Base-by-base conservation (phyloP, 805 yeast species). In the Nakazawaea pomicola region DNA sequence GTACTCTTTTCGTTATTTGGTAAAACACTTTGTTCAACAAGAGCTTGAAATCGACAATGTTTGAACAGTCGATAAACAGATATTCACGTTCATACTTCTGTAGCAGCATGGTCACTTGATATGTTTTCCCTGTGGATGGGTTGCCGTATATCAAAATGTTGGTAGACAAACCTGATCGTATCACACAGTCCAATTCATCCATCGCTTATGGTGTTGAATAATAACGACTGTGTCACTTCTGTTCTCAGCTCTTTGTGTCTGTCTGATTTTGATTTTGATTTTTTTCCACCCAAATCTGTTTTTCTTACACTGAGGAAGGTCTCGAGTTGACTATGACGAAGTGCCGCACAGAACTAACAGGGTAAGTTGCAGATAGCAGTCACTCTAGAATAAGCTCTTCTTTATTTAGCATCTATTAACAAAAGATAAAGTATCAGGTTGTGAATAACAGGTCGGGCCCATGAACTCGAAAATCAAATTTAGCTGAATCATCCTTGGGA, bases 81-180 rank as follows among this genome's bases (percentile, higher is more conserved):
- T 23, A 17, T 6, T 29, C 8, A 14, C 24, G 30, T 12, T 17
- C 6, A 12, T 30, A 14, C n/a, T 14, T 16, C n/a, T 29, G 21
- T 10, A 41, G 16, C 15, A 5, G 8, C 14, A n/a, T 24, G 14
- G 3, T 6, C 2, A 31, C 20, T 6, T 10, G 16, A 9, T 17
- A 20, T 4, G 40, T 41, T 30, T 41, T 41, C 11, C 44, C 44
- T 12, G 40, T 36, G 19, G 25, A 19, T 10, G 39, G 34, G 23
- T 34, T 40, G 3, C 43, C 43, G 21, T 34, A 40, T 15, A 38
- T 18, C 3, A 38, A 12, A 12, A 32, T n/a, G 27, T 38, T 25
- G 7, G 18, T 17, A 9, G 12, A 16, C 5, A 38, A 16, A 10
- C 19, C n/a, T 12, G 33, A 6, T 14, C 23, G 16, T 2, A 38